phyloP scores from a whole-genome alignment of 495 filamentous ascomycete species.

The Podospora appendiculata region DNA sequence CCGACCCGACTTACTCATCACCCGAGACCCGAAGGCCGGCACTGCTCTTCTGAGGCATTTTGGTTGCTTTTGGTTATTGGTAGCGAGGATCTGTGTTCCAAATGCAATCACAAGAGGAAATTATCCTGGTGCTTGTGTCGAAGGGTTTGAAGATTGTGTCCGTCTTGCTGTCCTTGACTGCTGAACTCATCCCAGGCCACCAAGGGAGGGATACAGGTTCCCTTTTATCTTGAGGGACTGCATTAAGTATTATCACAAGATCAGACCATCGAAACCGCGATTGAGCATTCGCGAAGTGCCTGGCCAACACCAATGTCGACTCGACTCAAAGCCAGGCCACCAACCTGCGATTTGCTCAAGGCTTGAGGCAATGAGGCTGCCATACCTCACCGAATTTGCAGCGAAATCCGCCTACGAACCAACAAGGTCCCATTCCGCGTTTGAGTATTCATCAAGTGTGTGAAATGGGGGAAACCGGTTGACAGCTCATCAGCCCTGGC shows the following conservation, averaged over 20 bases:
- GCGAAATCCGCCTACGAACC: too few species aligned
- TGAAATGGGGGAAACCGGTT: background rate
- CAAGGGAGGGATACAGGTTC: background rate
- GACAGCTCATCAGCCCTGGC: too few species aligned
- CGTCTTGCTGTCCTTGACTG: background rate
- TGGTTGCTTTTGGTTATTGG: background rate
- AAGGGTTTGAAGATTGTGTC: background rate
- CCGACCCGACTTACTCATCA: slow-evolving; percentile 8
- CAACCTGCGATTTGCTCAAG: background rate
- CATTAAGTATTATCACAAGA: background rate
- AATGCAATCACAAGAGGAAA: background rate
- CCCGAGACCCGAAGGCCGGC: slow-evolving; percentile 6
- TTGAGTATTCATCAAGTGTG: background rate
- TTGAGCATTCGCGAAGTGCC: background rate
- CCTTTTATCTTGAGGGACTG: background rate
- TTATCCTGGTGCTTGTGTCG: background rate
- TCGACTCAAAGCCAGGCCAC: background rate
- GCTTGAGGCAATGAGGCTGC: background rate
- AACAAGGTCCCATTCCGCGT: background rate
- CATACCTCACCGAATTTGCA: background rate
- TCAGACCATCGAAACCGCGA: background rate
- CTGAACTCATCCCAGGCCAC: background rate
- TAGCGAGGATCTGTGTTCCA: background rate
- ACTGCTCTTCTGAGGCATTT: background rate
- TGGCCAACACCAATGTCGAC: background rate